Evolutionary conservation across 2,329 filamentous ascomycete genomes (phyloP).

Genomic region (Diaporthe vaccinii): DNA sequence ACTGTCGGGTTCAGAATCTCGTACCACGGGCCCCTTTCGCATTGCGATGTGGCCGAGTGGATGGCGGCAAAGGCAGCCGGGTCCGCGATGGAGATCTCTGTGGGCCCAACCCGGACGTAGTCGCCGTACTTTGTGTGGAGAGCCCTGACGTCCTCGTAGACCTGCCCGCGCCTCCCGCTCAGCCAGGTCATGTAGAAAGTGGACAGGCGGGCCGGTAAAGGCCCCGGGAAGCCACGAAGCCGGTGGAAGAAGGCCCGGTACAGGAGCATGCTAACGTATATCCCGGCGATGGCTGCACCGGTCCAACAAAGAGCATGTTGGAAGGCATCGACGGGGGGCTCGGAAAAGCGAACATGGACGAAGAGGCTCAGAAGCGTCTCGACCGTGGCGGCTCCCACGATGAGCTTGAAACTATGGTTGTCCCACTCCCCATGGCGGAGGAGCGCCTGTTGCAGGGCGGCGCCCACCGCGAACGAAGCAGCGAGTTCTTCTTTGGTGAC

Average conservation of each 20-base stretch:
- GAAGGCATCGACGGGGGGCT: conserved; percentile 1
- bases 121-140: conserved; percentile 44
- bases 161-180: conserved; percentile 43
- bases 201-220: conserved; percentile 39
- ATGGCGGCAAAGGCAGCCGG: conserved; percentile 48
- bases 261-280: conserved; percentile 44
- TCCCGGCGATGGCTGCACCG: conserved; percentile 23
- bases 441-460: conserved; percentile 19
- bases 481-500: conserved; percentile 24
- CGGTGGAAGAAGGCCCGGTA: conserved; percentile 44
- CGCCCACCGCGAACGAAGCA: conserved; percentile 28
- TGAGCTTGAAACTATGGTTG: conserved; percentile 34
- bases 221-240: conserved; percentile 33
- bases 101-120: conserved; percentile 46
- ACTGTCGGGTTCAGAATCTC: conserved; percentile 47
- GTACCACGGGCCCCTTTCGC: conserved; percentile 52
- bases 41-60: conserved; percentile 48
- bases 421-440: conserved; percentile 36
- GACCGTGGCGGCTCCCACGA: conserved; percentile 22
- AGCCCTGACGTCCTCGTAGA: conserved; percentile 44
- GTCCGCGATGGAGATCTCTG: conserved; percentile 50
- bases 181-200: conserved; percentile 43
- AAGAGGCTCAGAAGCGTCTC: conserved; percentile 1
- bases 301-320: conserved; percentile 25
- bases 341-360: conserved; percentile 2